Conservation (phyloP, 225 moss, liverwort and hornwort genomes). For the Anthoceros angustus region DNA sequence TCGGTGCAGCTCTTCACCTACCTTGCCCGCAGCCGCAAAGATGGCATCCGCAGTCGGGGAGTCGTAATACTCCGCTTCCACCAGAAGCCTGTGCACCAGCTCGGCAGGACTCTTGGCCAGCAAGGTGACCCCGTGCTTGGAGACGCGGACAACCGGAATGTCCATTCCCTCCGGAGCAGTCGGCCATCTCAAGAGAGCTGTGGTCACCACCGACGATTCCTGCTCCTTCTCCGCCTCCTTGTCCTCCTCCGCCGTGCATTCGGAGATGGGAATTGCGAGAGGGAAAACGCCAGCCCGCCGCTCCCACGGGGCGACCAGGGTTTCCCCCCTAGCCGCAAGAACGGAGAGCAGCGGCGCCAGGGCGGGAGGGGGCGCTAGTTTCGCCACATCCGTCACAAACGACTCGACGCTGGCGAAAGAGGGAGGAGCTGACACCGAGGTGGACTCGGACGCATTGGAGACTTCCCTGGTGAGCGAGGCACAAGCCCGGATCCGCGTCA, state of each 20-base stretch:
- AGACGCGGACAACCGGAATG: slow-evolving; percentile 64
- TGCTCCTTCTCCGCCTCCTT: slow-evolving; percentile 8
- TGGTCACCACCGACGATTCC: slow-evolving; percentile 19
- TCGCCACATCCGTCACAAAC: slow-evolving; percentile 56
- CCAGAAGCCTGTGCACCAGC: slow-evolving; percentile 62
- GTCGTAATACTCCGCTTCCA: slow-evolving; percentile 49
- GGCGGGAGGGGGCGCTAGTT: slow-evolving; percentile 41
- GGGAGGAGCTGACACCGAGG: background rate
- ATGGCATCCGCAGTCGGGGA: slow-evolving; percentile 23
- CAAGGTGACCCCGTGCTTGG: slow-evolving; percentile 41
- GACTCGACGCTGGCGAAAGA: slow-evolving; percentile 4
- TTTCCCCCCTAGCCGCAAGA: slow-evolving; percentile 56
- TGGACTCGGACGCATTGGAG: background rate
- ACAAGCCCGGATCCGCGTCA: background rate
- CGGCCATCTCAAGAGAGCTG: slow-evolving; percentile 89
- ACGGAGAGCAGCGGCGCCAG: slow-evolving; percentile 43
- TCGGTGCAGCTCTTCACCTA: slow-evolving; percentile 36
- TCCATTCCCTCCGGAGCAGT: slow-evolving; percentile 77
- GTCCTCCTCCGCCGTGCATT: slow-evolving; percentile 9
- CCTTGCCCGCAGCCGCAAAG: slow-evolving; percentile 36
- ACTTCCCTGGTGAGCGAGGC: background rate
- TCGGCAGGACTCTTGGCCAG: slow-evolving; percentile 63
- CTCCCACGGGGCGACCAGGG: slow-evolving; percentile 44
- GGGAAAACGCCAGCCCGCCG: slow-evolving; percentile 58
- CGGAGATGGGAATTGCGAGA: slow-evolving; percentile 61